Evolutionary conservation across 1,139 yeast species (phyloP), one percentile per base, ranked within the genome.

Genomic region (Yamadazyma triangularis): DNA sequence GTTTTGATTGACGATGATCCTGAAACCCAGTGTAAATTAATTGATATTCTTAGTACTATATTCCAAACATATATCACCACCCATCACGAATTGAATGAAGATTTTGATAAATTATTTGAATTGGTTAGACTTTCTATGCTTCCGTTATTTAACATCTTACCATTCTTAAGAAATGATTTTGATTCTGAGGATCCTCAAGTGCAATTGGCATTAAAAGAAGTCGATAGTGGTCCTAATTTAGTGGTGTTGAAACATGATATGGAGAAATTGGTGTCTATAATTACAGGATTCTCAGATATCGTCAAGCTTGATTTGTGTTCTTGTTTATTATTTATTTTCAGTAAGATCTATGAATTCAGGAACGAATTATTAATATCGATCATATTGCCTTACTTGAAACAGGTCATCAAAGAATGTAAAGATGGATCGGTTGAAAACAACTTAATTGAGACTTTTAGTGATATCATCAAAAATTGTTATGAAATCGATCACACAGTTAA

Each of bases 81-180:
- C 4, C 51, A 52, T 30, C 47, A 43, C 12, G 61, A 63, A 24
- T 57, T 77, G 15, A 70, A 72, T 13, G 70, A 69, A 21, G 76
- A 77, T 28, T 81, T 84, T 35, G 95, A 85, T 44, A 87, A 85
- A 47, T 60, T 86, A 30, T 86, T 88, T 51, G 96, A 89, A 49
- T 64, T 89, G 23, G 60, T 87, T 27, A 68, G 95, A 42, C 70
- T 88, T n/a, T 74, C 75, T 13, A 69, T 84, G 67, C 64, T 81
- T 18, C 81, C 87, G 0, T 59, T 86, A 11, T 71, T 79, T 25
- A 66, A 67, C 24, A 58, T 70, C 7, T 58, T 84, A 23, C 89
- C 93, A 8, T 76, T 79, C 35, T 60, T 82, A 35, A 67, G 73
- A 34, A 70, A 65, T 16, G 70, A 65, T 37, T 67, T 42, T 39